Percentiles rank a stretch among this genome's conserved stretches.
These are phyloP conservation scores for Neopestalotiopsis clavispora DNA, from an alignment of 2,329 filamentous ascomycete genomes.

Conservation along the genomic window DNA sequence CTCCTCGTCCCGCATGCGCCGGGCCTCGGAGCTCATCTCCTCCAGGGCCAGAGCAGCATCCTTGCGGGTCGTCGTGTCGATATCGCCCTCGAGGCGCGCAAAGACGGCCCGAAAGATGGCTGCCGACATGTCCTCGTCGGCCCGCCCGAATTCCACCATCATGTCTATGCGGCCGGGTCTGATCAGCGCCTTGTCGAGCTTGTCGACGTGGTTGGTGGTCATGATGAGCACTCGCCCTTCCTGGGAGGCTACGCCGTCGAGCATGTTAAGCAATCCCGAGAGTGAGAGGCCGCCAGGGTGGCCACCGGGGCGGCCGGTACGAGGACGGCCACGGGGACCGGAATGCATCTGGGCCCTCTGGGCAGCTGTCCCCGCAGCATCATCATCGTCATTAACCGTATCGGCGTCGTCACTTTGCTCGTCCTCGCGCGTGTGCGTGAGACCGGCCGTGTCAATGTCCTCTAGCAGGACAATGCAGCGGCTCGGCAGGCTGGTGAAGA, in stretches of 20 bases:
- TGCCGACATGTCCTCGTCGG: conserved; percentile 56
- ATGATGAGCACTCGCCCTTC: conserved; percentile 68
- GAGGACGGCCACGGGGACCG: conserved; percentile 31
- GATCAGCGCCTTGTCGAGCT: conserved; percentile 66
- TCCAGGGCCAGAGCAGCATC: background rate
- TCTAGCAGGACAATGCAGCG: conserved; percentile 77
- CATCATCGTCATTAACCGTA: conserved; percentile 23
- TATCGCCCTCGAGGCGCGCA: conserved; percentile 54
- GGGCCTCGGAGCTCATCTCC: conserved; percentile 35
- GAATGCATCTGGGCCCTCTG: conserved; percentile 38
- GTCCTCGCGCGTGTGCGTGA: conserved; percentile 62
- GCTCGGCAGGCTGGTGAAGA: conserved; percentile 71
- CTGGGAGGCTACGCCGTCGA: conserved; percentile 73
- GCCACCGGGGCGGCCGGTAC: conserved; percentile 23
- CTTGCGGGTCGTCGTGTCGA: conserved; percentile 25
- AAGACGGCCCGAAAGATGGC: conserved; percentile 65
- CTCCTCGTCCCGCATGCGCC: conserved; percentile 30
- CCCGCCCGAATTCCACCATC: conserved; percentile 60
- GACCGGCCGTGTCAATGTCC: conserved; percentile 75
- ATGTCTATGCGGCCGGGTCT: conserved; percentile 67
- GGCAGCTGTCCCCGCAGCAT: conserved; percentile 22
- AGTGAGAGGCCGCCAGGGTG: conserved; percentile 60
- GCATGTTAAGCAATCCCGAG: conserved; percentile 79
- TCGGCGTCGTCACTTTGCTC: background rate
- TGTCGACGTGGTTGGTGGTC: conserved; percentile 69